A percentile compares a stretch with the other conserved stretches of the same genome.
phyloP scores from a whole-genome alignment of 1,139 yeast species.

The Pichia cactophila region DNA sequence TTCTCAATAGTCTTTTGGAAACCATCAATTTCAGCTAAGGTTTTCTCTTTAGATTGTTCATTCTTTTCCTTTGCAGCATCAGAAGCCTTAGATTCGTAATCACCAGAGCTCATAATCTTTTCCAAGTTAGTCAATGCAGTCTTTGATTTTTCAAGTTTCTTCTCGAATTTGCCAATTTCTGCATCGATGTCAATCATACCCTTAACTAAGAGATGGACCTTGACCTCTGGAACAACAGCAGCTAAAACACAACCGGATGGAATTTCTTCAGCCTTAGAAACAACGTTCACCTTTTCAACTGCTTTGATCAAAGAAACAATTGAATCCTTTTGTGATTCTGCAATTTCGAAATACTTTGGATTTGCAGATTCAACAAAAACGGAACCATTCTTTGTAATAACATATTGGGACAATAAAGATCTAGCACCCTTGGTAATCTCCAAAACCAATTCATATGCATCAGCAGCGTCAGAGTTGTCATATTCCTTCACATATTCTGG shows the following conservation, averaged over 20 bases:
- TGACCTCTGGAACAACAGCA: conserved; percentile 71
- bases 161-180: conserved; percentile 75
- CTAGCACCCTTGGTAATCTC: conserved; percentile 88
- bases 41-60: conserved; percentile 57
- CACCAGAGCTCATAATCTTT: conserved; percentile 62
- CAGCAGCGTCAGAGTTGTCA: conserved; percentile 55
- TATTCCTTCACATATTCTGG: conserved; percentile 60
- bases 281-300: conserved; percentile 63
- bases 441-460: conserved; percentile 74
- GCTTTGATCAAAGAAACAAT: conserved; percentile 90
- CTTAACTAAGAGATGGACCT: conserved; percentile 85
- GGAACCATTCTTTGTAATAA: conserved; percentile 79
- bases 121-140: conserved; percentile 43
- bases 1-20: conserved; percentile 69
- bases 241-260: conserved; percentile 90
- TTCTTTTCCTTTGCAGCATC: conserved; percentile 77
- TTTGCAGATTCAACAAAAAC: conserved; percentile 67
- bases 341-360: conserved; percentile 42
- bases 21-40: conserved; percentile 81
- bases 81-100: conserved; percentile 81
- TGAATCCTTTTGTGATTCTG: conserved; percentile 66
- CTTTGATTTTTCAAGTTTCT: conserved; percentile 57
- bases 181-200: conserved; percentile 91
- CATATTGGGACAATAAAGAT: conserved; percentile 84
- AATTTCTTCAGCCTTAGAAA: conserved; percentile 43